Conservation (phyloP, 331 rosid species). For the Quercus tomentella region DNA sequence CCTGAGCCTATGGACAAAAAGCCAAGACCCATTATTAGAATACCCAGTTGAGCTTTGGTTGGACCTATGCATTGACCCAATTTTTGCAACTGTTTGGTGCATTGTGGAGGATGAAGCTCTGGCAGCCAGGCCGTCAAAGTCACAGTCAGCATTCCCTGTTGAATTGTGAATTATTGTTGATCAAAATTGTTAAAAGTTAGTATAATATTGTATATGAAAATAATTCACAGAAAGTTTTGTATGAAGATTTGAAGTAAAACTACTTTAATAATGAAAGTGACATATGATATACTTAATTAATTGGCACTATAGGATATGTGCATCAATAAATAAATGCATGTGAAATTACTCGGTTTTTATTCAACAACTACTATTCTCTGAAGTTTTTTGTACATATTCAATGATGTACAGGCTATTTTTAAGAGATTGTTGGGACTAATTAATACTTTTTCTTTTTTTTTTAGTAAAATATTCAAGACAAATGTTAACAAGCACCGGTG, state of each 20-base stretch:
- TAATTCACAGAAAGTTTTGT: not conserved
- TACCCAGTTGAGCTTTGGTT: constrained; percentile 28
- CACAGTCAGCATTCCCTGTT: constrained; percentile 71
- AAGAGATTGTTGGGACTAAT: too few relatives aligned
- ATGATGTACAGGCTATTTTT: too few relatives aligned
- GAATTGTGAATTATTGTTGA: not conserved
- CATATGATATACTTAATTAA: not conserved
- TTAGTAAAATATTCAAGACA: too few relatives aligned
- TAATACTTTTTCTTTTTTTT: too few relatives aligned
- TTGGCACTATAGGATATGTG: not conserved
- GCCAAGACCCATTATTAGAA: constrained; percentile 42
- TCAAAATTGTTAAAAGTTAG: not conserved
- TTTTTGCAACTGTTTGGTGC: constrained; percentile 22
- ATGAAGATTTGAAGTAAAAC: not conserved
- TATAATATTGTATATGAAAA: not conserved
- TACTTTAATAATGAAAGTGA: not conserved
- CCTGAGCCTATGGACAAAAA: constrained; percentile 61
- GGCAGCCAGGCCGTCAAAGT: constrained; percentile 72
- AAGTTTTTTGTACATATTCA: too few relatives aligned
- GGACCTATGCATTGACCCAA: constrained; percentile 41
- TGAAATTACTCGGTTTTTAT: not conserved
- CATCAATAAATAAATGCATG: not conserved
- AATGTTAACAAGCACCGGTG: too few relatives aligned
- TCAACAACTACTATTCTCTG: too few relatives aligned
- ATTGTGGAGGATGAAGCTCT: constrained; percentile 55